Evolutionary conservation across 352 stramenopile genomes (phyloP), one percentile per base, ranked within the genome.

Genomic region (Phytopythium montanum): DNA sequence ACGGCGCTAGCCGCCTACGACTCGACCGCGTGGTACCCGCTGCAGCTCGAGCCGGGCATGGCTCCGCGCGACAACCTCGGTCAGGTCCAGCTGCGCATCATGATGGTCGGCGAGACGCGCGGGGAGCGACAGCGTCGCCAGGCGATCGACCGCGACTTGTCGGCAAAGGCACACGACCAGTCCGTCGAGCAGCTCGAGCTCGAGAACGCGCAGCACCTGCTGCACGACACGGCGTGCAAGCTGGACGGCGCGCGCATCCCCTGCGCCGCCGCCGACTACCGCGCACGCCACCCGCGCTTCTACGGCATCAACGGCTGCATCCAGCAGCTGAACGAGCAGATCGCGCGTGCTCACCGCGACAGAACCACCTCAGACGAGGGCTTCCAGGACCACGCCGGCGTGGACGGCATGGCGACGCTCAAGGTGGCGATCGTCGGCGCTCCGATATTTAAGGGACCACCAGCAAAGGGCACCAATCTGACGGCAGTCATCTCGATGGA

Each of bases 251-350:
- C 82, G 0, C 68, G 79, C 3, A 87, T 92, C 33, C 65, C 82
- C 2, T 92, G 82, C 33, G 78, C 76, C 2, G 78, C 82, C 10
- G 60, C 76, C 31, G 79, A 89, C 39, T 92, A 92, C 49, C 79
- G 79, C 45, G 28, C 72, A 2, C 74, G 71, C 4, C 69, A 90
- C 13, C 82, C 82, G 3, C 70, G 79, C n/a, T 92, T 92, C 56
- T 92, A 92, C 54, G 82, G 82, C 7, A 79, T 92, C 44, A 92
- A 92, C 50, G 82, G 82, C 12, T 90, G 79, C 61, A 88, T 92
- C 59, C 79, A 92, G 36, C 72, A 84, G 18, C 60, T 89, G 8
- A 87, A 88, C 45, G 65, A 70, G 5, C 79, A 88, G 48, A 80
- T 92, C 41, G 57, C 78, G 7, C 69, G 74, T 28, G 78, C 82